Base-by-base conservation (phyloP, 176 grass and related monocot species). In the Pontederia crassipes region DNA sequence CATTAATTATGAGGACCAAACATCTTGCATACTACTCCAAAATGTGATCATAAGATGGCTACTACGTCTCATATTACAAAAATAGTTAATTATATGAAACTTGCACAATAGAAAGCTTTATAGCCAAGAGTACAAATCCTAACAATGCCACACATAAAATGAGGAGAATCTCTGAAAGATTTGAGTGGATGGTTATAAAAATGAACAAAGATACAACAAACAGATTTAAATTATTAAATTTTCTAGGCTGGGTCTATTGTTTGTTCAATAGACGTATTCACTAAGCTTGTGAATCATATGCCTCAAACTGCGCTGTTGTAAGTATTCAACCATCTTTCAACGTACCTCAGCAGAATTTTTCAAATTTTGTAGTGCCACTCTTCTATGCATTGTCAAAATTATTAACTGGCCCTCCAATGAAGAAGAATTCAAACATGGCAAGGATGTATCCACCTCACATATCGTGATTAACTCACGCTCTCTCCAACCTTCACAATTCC, bases 361-460 rank as follows among this genome's bases (percentile, higher is more conserved):
- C 87, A 32, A 98, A 98, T 66, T 98, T 98, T 13, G 69, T 72
- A 0, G 87, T 81, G 71, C 92, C 84, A 10, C 81, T 92, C 77
- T 83, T 92, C 77, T 98, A 92, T 49, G 93, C 81, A 0, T 98
- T 87, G 1, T 47, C 77, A 17, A 98, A 98, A 77, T 98, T 98
- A 61, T 85, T 59, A 45, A 98, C 93, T 1, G 93, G 93, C 0
- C 93, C 93, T 2, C 52, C 63, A 0, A 75, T 88, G 56, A 98
- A 92, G 74, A 98, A 92, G 61, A 92, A 65, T 4, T 87, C 93
- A 11, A 98, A 98, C 93, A 98, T 92, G 49, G 87, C 93, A 50
- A 79, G 77, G 14, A 98, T 88, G 61, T 91, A 85, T 32, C 89
- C 89, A 47, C 89, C 89, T 12, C 85, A 95, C 85, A 95, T 86